Conservation (phyloP, 1,284 basidiomycete genomes). For the Leccinum subrobustum region DNA sequence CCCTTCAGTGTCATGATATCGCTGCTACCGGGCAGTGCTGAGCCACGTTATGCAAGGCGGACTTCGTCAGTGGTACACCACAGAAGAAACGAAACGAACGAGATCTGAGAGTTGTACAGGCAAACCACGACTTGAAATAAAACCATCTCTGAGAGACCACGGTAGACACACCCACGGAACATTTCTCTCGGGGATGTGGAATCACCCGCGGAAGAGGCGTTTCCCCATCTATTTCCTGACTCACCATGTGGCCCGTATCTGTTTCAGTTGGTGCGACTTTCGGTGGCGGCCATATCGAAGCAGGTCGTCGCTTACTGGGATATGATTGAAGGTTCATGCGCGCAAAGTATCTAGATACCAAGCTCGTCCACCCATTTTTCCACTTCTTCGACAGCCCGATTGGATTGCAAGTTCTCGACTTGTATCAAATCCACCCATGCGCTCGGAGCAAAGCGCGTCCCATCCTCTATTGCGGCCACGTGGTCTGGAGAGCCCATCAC, state of each 20-base stretch:
- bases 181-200: not conserved
- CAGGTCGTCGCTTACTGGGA: not conserved
- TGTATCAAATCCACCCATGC: constrained; percentile 38
- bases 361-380: constrained; percentile 47
- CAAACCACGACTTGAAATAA: not conserved
- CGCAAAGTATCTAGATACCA: constrained; percentile 35
- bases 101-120: not conserved
- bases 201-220: not conserved
- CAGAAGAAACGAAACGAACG: not conserved
- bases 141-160: not conserved
- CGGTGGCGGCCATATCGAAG: not conserved
- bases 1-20: not conserved
- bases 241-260: not conserved
- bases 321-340: not conserved
- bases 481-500: constrained; percentile 42
- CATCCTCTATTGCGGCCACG: constrained; percentile 33
- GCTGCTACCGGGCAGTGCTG: not conserved
- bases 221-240: not conserved
- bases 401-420: constrained; percentile 35
- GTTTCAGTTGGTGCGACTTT: not conserved
- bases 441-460: constrained; percentile 40
- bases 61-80: not conserved
- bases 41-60: not conserved
- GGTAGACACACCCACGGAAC: not conserved
- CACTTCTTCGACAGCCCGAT: constrained; percentile 34